These are phyloP conservation scores for Phytophthora macrochlamydospora DNA, from an alignment of 352 stramenopile genomes.

Conservation along the genomic window DNA sequence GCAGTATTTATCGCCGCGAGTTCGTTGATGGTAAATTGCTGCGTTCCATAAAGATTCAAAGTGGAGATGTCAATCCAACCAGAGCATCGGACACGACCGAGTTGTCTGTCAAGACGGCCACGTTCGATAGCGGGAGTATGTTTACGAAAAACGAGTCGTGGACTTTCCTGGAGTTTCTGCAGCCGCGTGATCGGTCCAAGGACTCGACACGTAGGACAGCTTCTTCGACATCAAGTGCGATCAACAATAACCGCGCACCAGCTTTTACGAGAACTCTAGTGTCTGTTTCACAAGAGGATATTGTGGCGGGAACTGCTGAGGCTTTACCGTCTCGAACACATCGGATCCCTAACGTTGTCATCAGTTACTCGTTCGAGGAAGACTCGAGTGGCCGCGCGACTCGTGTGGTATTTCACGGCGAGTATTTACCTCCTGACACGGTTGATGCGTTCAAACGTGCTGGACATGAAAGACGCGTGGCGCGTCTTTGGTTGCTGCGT, in stretches of 20 bases:
- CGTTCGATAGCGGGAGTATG: slow-evolving; percentile 39
- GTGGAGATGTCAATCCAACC: slow-evolving; percentile 8
- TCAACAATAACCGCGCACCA: slow-evolving; percentile 6
- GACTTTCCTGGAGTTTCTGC: slow-evolving; percentile 49
- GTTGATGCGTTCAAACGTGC: slow-evolving; percentile 28
- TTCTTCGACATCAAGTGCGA: slow-evolving; percentile 23
- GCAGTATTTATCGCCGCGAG: slow-evolving; percentile 34
- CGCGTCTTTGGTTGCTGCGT: slow-evolving; percentile 32
- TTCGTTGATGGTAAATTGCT: slow-evolving; percentile 46
- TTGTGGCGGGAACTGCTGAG: slow-evolving; percentile 16
- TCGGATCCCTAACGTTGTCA: slow-evolving; percentile 46
- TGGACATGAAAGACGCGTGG: slow-evolving; percentile 32
- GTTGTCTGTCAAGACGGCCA: slow-evolving; percentile 41
- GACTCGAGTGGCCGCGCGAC: slow-evolving; percentile 33
- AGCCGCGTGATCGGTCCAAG: slow-evolving; percentile 30
- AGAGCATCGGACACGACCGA: slow-evolving; percentile 30
- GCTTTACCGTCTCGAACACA: slow-evolving; percentile 3
- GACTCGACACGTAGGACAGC: slow-evolving; percentile 19
- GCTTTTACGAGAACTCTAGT: slow-evolving; percentile 43
- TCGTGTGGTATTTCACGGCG: slow-evolving; percentile 48
- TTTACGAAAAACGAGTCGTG: slow-evolving; percentile 48
- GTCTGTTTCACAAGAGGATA: slow-evolving; percentile 24
- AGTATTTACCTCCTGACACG: slow-evolving; percentile 35
- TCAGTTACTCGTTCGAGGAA: slow-evolving; percentile 53
- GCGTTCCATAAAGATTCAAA: slow-evolving; percentile 33